Conservation (phyloP, 257 asterid genomes). For the Marsdenia floribunda region DNA sequence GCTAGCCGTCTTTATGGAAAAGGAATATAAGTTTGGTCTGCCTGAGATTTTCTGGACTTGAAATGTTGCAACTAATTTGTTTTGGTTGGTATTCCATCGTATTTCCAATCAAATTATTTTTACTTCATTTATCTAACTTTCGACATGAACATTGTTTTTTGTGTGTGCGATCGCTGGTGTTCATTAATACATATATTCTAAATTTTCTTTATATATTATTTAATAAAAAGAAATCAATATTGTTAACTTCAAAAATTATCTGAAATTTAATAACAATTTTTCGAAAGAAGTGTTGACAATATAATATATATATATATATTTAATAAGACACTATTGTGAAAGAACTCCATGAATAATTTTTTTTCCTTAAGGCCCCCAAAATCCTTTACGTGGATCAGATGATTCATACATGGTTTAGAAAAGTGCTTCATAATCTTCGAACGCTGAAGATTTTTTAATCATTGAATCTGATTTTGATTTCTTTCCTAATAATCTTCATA, state of each 20-base stretch:
- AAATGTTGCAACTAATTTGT: neutral
- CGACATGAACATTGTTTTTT: neutral
- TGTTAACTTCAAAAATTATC: too few relatives aligned
- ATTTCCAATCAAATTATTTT: neutral
- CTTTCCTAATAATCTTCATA: neutral
- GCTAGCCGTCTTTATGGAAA: neutral
- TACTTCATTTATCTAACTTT: neutral
- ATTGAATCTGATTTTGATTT: neutral
- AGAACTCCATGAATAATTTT: neutral
- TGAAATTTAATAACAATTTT: too few relatives aligned
- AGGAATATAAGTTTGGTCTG: neutral
- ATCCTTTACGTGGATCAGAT: neutral
- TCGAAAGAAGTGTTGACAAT: too few relatives aligned
- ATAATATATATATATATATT: too few relatives aligned
- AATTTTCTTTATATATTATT: too few relatives aligned
- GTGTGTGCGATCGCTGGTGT: too few relatives aligned
- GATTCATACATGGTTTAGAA: neutral
- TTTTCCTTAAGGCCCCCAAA: neutral
- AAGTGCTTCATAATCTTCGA: neutral
- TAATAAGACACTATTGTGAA: too few relatives aligned
- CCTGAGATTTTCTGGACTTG: neutral
- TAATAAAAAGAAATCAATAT: too few relatives aligned
- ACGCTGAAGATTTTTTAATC: neutral
- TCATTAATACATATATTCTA: too few relatives aligned
- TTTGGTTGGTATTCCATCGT: neutral